phyloP scores from a whole-genome alignment of 768 basidiomycete genomes.

The Kwoniella shandongensis region DNA sequence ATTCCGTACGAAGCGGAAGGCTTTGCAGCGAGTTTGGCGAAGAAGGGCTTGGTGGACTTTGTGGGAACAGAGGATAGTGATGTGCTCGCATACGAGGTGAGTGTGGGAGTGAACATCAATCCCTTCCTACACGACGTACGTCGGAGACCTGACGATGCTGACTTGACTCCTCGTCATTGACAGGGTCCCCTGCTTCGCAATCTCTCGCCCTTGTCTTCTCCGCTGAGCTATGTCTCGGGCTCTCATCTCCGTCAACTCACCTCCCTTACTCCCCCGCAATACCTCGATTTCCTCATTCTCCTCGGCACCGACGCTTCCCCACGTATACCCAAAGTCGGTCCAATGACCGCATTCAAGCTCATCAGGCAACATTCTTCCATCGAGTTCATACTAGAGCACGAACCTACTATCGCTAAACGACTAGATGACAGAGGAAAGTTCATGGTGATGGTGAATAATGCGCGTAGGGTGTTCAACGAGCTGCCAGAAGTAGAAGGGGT shows the following conservation, averaged over 20 bases:
- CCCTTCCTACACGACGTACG: no score
- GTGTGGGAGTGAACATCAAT: no score
- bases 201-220: slow-evolving; percentile 63
- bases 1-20: slow-evolving; percentile 83
- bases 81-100: slow-evolving; percentile 40
- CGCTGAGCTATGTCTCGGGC: slow-evolving; percentile 68
- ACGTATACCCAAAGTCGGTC: slow-evolving; percentile 79
- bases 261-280: slow-evolving; percentile 62
- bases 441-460: slow-evolving; percentile 29
- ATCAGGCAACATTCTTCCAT: slow-evolving; percentile 72
- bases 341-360: slow-evolving; percentile 70
- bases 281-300: slow-evolving; percentile 80
- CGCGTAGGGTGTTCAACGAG: slow-evolving; percentile 33
- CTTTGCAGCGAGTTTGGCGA: slow-evolving; percentile 72
- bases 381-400: slow-evolving; percentile 63
- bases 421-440: slow-evolving; percentile 30
- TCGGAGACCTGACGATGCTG: background rate
- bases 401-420: slow-evolving; percentile 20
- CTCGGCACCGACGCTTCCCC: slow-evolving; percentile 89
- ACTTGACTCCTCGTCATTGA: slow-evolving; percentile 1
- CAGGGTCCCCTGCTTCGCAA: slow-evolving; percentile 74
- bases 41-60: slow-evolving; percentile 74
- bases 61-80: slow-evolving; percentile 79
- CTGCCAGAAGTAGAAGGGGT: slow-evolving; percentile 18
- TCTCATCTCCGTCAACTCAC: slow-evolving; percentile 63